Percentiles rank a stretch among this genome's conserved stretches.
phyloP scores from a whole-genome alignment of 805 yeast genomes.

The Candida ulmi region DNA sequence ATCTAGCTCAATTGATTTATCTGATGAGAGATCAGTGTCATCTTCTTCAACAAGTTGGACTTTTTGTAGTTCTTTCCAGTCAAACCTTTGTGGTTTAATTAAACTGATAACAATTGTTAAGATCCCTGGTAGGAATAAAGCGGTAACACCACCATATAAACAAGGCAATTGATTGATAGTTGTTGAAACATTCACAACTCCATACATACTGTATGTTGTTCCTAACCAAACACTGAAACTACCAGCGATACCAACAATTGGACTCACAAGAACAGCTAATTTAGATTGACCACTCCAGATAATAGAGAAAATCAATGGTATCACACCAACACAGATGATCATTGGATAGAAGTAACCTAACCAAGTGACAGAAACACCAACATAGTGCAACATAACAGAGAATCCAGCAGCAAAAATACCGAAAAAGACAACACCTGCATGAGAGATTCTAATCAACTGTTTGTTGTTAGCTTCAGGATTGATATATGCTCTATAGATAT shows the following conservation, averaged over 20 bases:
- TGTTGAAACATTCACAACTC: slow-evolving; percentile 23
- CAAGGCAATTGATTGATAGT: slow-evolving; percentile 30
- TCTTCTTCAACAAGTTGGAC: neutral
- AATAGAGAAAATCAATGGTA: slow-evolving; percentile 29
- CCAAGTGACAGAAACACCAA: slow-evolving; percentile 39
- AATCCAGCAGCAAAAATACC: slow-evolving; percentile 34
- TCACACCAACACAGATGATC: slow-evolving; percentile 34
- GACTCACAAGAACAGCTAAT: slow-evolving; percentile 27
- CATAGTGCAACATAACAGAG: slow-evolving; percentile 34
- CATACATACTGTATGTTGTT: slow-evolving; percentile 25
- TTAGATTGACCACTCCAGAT: slow-evolving; percentile 29
- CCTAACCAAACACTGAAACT: slow-evolving; percentile 30
- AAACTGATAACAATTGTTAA: slow-evolving; percentile 25
- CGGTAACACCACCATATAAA: slow-evolving; percentile 29
- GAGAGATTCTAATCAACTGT: slow-evolving; percentile 30
- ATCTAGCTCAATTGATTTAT: too few species aligned
- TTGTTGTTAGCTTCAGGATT: slow-evolving; percentile 34
- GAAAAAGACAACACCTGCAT: slow-evolving; percentile 30
- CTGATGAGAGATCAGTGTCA: too few species aligned
- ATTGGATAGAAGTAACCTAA: slow-evolving; percentile 30
- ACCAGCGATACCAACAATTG: slow-evolving; percentile 25
- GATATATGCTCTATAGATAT: slow-evolving; percentile 34
- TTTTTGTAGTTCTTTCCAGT: slow-evolving; percentile 19
- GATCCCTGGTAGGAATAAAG: slow-evolving; percentile 29
- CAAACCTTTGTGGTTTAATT: slow-evolving; percentile 25